Percentiles rank a stretch among this genome's conserved stretches.
Evolutionary conservation across 1,139 yeast genomes (phyloP).

Genomic region (Candida anutae): DNA sequence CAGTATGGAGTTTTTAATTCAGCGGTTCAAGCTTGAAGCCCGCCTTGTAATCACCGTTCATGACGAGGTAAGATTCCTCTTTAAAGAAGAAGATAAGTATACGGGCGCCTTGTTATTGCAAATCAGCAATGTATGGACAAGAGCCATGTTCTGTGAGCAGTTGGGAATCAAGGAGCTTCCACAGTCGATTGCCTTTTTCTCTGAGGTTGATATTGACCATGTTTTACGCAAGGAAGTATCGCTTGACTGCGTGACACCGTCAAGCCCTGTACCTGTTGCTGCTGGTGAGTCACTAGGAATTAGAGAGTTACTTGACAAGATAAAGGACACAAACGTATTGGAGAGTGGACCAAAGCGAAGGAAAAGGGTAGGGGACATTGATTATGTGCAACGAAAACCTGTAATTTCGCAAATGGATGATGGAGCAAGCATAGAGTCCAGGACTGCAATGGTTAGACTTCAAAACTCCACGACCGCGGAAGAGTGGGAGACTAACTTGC

Average conservation of each 20-base stretch:
- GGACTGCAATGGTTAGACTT: slow-evolving; percentile 18
- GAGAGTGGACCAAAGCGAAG: slow-evolving; percentile 3
- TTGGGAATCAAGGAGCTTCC: slow-evolving; percentile 86
- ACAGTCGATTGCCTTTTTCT: slow-evolving; percentile 91
- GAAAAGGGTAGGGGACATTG: slow-evolving; percentile 1
- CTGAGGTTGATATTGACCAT: slow-evolving; percentile 85
- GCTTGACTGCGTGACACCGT: slow-evolving; percentile 85
- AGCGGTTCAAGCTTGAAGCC: slow-evolving; percentile 63
- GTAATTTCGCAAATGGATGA: slow-evolving; percentile 17
- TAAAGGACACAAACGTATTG: slow-evolving; percentile 16
- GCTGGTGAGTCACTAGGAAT: slow-evolving; percentile 78
- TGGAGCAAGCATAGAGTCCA: slow-evolving; percentile 10
- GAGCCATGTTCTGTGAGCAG: slow-evolving; percentile 93
- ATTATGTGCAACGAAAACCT: slow-evolving; percentile 15
- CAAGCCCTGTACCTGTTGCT: slow-evolving; percentile 63
- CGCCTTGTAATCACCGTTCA: slow-evolving; percentile 85
- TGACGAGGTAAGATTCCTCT: slow-evolving; percentile 85
- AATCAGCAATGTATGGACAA: slow-evolving; percentile 87
- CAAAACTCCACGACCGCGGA: slow-evolving; percentile 21
- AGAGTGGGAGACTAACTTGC: slow-evolving; percentile 19
- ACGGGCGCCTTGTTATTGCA: slow-evolving; percentile 79
- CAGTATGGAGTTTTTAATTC: slow-evolving; percentile 78
- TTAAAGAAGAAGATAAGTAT: slow-evolving; percentile 63
- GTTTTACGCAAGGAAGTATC: slow-evolving; percentile 85
- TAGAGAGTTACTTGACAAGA: slow-evolving; percentile 34